A percentile compares a stretch with the other conserved stretches of the same genome.
Evolutionary conservation across 305 asterid species (phyloP).

Genomic region (Coffea humblotiana): DNA sequence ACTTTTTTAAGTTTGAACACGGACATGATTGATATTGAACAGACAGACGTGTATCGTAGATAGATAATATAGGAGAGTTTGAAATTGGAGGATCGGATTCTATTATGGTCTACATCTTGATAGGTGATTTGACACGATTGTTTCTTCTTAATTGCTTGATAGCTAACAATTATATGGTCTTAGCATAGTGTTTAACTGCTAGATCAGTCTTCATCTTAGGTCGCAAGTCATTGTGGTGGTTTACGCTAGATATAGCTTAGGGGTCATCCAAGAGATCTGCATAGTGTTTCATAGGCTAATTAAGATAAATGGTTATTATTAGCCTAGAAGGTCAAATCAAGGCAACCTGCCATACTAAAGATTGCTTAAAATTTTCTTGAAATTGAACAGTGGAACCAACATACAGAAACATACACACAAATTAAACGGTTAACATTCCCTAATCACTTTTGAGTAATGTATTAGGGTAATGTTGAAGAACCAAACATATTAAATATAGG

Average conservation of each 20-base stretch:
- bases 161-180: background rate
- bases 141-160: background rate
- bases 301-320: background rate
- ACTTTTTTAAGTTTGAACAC: background rate
- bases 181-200: background rate
- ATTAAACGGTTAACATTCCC: background rate
- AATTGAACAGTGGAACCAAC: background rate
- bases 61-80: background rate
- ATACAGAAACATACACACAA: no score
- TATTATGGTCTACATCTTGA: background rate
- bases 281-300: background rate
- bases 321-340: slow-evolving; percentile 8
- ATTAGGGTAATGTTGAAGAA: background rate
- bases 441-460: background rate
- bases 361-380: background rate
- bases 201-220: background rate
- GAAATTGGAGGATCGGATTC: background rate
- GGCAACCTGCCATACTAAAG: background rate
- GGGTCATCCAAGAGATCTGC: slow-evolving; percentile 8
- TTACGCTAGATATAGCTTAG: background rate
- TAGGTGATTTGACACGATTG: background rate
- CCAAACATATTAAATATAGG: background rate
- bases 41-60: background rate
- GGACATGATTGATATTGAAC: background rate
- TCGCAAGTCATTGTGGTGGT: background rate